A percentile compares a stretch with the other conserved stretches of the same genome.
These are phyloP conservation scores for Moniliella sp. DNA, from an alignment of 1,284 basidiomycete species.

Conservation along the genomic window DNA sequence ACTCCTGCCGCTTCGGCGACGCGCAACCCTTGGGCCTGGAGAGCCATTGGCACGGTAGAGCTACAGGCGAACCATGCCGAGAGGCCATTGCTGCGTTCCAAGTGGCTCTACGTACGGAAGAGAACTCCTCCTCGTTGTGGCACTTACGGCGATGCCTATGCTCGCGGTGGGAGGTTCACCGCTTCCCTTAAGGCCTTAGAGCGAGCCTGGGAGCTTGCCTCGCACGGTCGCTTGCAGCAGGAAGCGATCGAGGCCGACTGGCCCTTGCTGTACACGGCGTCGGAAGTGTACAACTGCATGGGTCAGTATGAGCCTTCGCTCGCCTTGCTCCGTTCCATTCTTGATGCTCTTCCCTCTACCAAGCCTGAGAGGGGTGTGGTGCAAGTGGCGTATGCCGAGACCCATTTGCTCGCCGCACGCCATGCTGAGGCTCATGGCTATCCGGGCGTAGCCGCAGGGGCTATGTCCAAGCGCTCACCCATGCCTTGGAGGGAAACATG, in stretches of 20 bases:
- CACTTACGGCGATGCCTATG: slow-evolving; percentile 72
- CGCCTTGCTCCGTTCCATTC: no score
- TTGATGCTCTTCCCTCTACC: no score
- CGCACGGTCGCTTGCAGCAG: not conserved
- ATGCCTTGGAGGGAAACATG: slow-evolving; percentile 40
- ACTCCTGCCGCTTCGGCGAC: slow-evolving; percentile 36
- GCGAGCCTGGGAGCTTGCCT: slow-evolving; percentile 42
- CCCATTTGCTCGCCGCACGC: slow-evolving; percentile 51
- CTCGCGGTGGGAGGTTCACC: slow-evolving; percentile 60
- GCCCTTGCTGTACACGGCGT: no score
- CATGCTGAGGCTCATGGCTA: slow-evolving; percentile 47
- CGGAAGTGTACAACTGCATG: slow-evolving; percentile 60
- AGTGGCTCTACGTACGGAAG: slow-evolving; percentile 58
- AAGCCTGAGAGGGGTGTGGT: slow-evolving; percentile 48
- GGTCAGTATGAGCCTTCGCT: slow-evolving; percentile 51
- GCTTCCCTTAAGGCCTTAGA: slow-evolving; percentile 72
- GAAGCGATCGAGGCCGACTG: no score
- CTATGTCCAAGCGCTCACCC: slow-evolving; percentile 44
- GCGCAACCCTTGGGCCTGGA: slow-evolving; percentile 85
- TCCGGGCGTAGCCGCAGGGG: slow-evolving; percentile 58
- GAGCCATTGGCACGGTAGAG: slow-evolving; percentile 78
- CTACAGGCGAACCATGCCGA: slow-evolving; percentile 52
- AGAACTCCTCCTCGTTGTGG: slow-evolving; percentile 61
- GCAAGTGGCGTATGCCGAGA: slow-evolving; percentile 51
- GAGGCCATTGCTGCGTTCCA: slow-evolving; percentile 70